Conservation (phyloP, 371 early-diverging fungal species). For the Mucor velutinosus region DNA sequence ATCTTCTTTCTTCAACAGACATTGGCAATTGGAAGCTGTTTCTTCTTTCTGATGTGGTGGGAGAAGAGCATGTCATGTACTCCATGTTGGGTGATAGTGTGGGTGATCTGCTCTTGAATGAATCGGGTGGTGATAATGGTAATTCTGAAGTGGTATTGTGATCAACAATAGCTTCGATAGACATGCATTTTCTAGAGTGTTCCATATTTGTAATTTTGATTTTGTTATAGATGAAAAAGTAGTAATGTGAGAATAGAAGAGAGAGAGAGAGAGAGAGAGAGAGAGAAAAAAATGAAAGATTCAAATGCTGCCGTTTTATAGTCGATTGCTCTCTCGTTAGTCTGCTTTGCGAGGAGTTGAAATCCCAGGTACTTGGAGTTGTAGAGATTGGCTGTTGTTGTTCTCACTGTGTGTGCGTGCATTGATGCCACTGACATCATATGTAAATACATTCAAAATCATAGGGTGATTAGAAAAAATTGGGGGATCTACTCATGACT, state of each 20-base stretch:
- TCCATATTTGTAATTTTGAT: constrained; percentile 20
- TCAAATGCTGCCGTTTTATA: not conserved
- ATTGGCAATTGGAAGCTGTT: constrained; percentile 20
- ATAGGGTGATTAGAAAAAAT: not conserved
- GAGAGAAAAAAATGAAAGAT: not conserved
- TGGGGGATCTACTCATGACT: not conserved
- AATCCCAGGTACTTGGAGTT: not conserved
- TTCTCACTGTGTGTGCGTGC: not conserved
- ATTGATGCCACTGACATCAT: constrained; percentile 11
- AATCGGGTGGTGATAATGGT: constrained; percentile 35
- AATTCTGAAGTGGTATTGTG: constrained; percentile 10
- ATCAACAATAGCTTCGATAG: constrained; percentile 35
- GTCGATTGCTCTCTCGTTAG: not conserved
- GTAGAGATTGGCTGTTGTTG: not conserved
- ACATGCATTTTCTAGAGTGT: constrained; percentile 31
- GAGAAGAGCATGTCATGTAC: constrained; percentile 1
- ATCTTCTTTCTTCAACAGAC: constrained; percentile 23
- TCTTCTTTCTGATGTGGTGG: constrained; percentile 11
- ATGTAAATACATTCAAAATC: not conserved
- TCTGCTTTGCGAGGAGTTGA: not conserved
- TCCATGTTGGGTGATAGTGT: constrained; percentile 13
- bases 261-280: constrained; percentile 10
- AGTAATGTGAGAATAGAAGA: not conserved
- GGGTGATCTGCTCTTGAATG: constrained; percentile 23
- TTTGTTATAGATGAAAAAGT: not conserved